Conservation (phyloP, 345 rosid genomes). For the Streptanthus diversifolius region DNA sequence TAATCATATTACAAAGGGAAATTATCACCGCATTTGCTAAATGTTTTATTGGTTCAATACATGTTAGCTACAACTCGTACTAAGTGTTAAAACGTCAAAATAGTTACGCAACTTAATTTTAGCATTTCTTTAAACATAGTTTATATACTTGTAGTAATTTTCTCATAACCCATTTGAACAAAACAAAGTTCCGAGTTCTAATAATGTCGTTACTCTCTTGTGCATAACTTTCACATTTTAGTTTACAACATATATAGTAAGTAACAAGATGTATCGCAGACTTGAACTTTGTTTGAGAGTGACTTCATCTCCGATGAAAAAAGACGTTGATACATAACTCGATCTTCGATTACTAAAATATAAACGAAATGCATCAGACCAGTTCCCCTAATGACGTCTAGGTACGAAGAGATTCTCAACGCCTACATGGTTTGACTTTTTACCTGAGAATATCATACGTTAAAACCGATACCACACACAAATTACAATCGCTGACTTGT, state of each 20-base stretch:
- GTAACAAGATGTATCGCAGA: not conserved
- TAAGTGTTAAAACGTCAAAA: not conserved
- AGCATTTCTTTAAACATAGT: not conserved
- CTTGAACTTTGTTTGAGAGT: not conserved
- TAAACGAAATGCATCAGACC: not conserved
- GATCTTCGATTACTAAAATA: not conserved
- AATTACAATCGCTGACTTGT: not conserved
- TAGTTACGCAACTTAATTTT: not conserved
- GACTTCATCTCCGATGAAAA: not conserved
- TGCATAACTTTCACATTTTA: not conserved
- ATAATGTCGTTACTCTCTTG: not conserved
- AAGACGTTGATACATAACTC: not conserved
- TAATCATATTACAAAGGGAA: not conserved
- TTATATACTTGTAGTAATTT: not conserved
- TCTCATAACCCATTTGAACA: not conserved
- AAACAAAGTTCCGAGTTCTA: not conserved
- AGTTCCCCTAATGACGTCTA: not conserved
- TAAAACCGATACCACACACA: not conserved
- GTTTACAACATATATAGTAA: not conserved
- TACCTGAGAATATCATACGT: slow-evolving; percentile 3
- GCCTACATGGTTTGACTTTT: slow-evolving; percentile 13
- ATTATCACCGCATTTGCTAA: not conserved
- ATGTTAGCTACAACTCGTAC: not conserved
- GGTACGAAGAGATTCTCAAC: not conserved
- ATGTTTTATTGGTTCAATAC: not conserved